phyloP scores from a whole-genome alignment of 2,329 filamentous ascomycete genomes.

The Erysiphe pulchra region DNA sequence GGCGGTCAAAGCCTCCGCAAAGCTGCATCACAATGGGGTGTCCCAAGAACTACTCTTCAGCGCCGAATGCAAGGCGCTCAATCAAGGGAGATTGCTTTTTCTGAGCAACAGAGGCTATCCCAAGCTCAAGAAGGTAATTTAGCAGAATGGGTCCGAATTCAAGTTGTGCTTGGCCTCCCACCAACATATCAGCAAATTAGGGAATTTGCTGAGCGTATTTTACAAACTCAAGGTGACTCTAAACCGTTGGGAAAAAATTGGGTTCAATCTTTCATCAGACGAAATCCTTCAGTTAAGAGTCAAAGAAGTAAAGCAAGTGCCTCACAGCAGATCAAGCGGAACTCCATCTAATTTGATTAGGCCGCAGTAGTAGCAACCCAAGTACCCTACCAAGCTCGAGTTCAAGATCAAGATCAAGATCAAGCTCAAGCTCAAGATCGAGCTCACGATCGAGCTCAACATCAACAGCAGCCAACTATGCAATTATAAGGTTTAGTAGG shows the following conservation, averaged over 20 bases:
- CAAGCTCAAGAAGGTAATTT: neutral
- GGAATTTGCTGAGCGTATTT: neutral
- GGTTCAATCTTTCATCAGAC: neutral
- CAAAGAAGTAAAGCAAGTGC: neutral
- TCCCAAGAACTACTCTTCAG: neutral
- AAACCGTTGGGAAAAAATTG: conserved; percentile 1
- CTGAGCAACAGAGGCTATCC: neutral
- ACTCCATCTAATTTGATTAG: no score
- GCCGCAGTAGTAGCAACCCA: no score
- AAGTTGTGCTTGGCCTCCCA: neutral
- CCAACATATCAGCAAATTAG: conserved; percentile 1
- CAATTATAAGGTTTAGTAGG: no score
- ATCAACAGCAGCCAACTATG: no score
- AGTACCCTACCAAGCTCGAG: no score
- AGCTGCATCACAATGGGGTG: neutral
- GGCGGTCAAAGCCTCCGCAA: neutral
- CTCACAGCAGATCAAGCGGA: no score
- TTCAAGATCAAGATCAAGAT: no score
- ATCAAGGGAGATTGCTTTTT: neutral
- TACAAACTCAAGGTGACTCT: neutral
- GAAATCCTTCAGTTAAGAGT: neutral
- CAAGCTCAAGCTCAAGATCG: no score
- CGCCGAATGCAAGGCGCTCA: neutral
- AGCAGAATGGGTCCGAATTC: neutral
- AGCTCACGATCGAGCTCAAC: no score